Conservation (phyloP, 73 alveolate genomes). For the Paramecium pentaurelia region DNA sequence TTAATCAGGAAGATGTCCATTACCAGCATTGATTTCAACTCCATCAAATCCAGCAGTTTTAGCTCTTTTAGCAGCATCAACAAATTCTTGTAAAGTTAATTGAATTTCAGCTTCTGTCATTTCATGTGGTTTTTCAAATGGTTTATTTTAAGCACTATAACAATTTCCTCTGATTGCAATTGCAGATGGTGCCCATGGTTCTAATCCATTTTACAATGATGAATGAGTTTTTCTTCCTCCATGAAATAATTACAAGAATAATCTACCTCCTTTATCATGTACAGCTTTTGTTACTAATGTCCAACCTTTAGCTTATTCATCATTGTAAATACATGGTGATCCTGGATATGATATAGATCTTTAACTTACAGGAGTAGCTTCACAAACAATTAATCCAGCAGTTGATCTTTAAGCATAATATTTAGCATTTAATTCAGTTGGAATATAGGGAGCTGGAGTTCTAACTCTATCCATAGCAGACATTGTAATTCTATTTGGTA, state of each 20-base stretch:
- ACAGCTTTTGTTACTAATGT: neutral
- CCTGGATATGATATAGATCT: slow-evolving; percentile 1
- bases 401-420: slow-evolving; percentile 51
- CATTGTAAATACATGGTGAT: slow-evolving; percentile 26
- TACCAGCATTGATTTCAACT: slow-evolving; percentile 81
- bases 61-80: slow-evolving; percentile 75
- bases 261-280: slow-evolving; percentile 26
- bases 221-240: slow-evolving; percentile 39
- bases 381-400: slow-evolving; percentile 9
- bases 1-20: slow-evolving; percentile 72
- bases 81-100: slow-evolving; percentile 65
- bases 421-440: slow-evolving; percentile 34
- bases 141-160: neutral
- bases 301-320: slow-evolving; percentile 31
- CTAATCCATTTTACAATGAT: slow-evolving; percentile 26
- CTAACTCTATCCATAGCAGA: slow-evolving; percentile 66
- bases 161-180: slow-evolving; percentile 45
- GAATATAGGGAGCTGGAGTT: slow-evolving; percentile 53
- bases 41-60: slow-evolving; percentile 94
- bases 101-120: slow-evolving; percentile 69
- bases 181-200: slow-evolving; percentile 51
- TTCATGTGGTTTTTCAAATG: slow-evolving; percentile 41
- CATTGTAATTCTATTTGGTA: slow-evolving; percentile 57
- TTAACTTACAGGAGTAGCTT: neutral
- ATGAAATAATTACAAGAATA: neutral